Conservation (phyloP, 2,329 filamentous ascomycete genomes). For the Aspergillus jensenii region DNA sequence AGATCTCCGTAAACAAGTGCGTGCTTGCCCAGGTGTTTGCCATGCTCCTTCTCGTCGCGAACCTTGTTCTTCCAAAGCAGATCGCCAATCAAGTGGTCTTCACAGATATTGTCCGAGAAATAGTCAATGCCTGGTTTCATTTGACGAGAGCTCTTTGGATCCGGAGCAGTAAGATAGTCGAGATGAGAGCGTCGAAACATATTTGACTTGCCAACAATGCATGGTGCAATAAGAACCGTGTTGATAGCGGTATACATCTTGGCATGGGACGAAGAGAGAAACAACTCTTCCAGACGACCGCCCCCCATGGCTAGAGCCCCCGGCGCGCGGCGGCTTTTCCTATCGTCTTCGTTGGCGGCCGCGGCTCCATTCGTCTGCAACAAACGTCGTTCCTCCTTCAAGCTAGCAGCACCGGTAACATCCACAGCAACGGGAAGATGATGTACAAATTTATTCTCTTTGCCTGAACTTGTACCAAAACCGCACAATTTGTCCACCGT, state of each 20-base stretch:
- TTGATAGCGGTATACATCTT: constrained; percentile 99
- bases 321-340: constrained; percentile 17
- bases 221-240: constrained; percentile 84
- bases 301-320: constrained; percentile 56
- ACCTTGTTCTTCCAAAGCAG: constrained; percentile 69
- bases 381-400: constrained; percentile 26
- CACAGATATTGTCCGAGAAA: constrained; percentile 95
- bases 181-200: constrained; percentile 96
- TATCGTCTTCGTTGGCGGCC: background rate
- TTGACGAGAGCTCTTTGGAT: constrained; percentile 45
- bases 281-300: constrained; percentile 87
- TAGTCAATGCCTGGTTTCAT: constrained; percentile 74
- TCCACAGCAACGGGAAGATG: constrained; percentile 91
- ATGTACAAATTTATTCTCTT: constrained; percentile 85
- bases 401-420: constrained; percentile 40
- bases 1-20: constrained; percentile 81
- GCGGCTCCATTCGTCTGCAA: background rate
- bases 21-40: constrained; percentile 67
- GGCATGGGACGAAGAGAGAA: constrained; percentile 88
- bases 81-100: constrained; percentile 94
- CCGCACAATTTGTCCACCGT: constrained; percentile 90
- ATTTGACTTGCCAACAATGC: constrained; percentile 94
- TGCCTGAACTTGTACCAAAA: constrained; percentile 46
- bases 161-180: constrained; percentile 65
- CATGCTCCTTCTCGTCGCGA: constrained; percentile 36